These are phyloP conservation scores for Blastobotrys illinoisensis DNA, from an alignment of 1,139 yeast genomes.

Conservation along the genomic window DNA sequence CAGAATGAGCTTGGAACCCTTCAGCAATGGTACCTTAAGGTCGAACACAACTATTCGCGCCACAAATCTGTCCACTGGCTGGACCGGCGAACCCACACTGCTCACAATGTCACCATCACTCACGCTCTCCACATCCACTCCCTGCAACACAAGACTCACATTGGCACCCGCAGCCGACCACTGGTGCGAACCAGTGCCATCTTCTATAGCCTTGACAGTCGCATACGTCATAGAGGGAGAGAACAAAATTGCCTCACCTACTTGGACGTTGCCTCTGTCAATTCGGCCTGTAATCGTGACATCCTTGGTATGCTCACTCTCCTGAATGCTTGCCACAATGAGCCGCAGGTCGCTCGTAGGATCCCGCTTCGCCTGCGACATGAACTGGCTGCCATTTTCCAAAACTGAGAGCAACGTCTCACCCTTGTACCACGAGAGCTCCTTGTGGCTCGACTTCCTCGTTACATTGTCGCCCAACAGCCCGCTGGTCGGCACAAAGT, in stretches of 20 bases:
- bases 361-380: constrained; percentile 23
- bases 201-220: constrained; percentile 39
- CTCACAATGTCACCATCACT: constrained; percentile 73
- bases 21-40: constrained; percentile 64
- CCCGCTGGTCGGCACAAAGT: constrained; percentile 83
- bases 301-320: constrained; percentile 28
- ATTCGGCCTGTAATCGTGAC: constrained; percentile 65
- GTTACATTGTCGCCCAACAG: constrained; percentile 77
- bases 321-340: constrained; percentile 38
- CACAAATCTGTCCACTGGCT: constrained; percentile 46
- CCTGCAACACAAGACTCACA: constrained; percentile 53
- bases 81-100: constrained; percentile 43
- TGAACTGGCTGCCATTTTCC: constrained; percentile 17
- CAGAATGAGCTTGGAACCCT: constrained; percentile 76
- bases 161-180: constrained; percentile 69
- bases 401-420: constrained; percentile 58
- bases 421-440: constrained; percentile 58
- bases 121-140: constrained; percentile 45
- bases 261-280: constrained; percentile 67
- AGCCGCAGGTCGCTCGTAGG: constrained; percentile 35
- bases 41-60: constrained; percentile 64
- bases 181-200: constrained; percentile 16
- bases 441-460: constrained; percentile 30
- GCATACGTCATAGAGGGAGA: constrained; percentile 47
- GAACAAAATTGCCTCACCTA: constrained; percentile 63